phyloP scores from a whole-genome alignment of 1,284 basidiomycete genomes.

The Ceratobasidium sp. region DNA sequence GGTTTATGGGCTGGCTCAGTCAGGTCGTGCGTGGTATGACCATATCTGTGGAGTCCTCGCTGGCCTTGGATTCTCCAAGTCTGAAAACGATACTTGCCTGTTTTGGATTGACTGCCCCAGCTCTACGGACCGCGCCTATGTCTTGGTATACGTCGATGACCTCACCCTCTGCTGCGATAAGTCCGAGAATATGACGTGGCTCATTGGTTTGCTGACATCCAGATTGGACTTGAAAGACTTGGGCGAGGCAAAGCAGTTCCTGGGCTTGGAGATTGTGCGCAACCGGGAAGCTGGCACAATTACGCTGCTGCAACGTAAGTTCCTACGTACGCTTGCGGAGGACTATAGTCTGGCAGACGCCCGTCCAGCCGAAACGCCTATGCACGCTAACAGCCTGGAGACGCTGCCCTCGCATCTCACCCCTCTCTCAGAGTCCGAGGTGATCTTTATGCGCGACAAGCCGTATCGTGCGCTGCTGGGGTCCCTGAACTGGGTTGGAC shows the following conservation, averaged over 20 bases:
- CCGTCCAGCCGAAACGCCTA: conserved; percentile 51
- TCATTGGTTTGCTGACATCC: neutral
- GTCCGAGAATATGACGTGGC: conserved; percentile 47
- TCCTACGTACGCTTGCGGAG: conserved; percentile 55
- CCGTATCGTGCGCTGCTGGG: neutral
- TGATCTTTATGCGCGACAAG: conserved; percentile 1
- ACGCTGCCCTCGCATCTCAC: neutral
- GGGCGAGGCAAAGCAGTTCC: conserved; percentile 56
- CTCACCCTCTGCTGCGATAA: conserved; percentile 51
- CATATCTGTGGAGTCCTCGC: conserved; percentile 44
- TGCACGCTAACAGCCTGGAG: conserved; percentile 25
- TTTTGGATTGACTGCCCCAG: conserved; percentile 49
- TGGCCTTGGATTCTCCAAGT: conserved; percentile 52
- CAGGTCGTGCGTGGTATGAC: conserved; percentile 51
- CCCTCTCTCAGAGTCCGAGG: neutral
- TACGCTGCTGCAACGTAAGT: conserved; percentile 54
- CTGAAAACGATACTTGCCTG: conserved; percentile 55
- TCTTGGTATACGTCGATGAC: conserved; percentile 58
- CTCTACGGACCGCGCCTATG: neutral
- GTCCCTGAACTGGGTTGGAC: conserved; percentile 14
- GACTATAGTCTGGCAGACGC: conserved; percentile 51
- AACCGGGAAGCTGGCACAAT: conserved; percentile 54
- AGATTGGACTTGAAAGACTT: conserved; percentile 46
- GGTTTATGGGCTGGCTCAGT: conserved; percentile 54
- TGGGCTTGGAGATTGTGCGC: conserved; percentile 57